phyloP scores from a whole-genome alignment of 1,284 basidiomycete species.

The Quambalaria eucalypti region DNA sequence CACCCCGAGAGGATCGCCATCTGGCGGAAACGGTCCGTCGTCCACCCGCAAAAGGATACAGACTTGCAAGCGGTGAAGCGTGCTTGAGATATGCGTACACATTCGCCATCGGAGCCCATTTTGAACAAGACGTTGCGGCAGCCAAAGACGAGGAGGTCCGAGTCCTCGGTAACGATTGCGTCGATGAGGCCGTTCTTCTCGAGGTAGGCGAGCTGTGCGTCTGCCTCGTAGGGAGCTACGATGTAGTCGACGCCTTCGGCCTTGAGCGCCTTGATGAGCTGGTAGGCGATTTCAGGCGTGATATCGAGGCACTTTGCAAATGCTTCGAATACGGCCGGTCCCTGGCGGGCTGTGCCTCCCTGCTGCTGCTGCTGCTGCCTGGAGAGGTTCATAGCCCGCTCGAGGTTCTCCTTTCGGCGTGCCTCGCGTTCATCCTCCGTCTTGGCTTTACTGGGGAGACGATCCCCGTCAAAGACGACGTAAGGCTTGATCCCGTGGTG shows the following conservation, averaged over 20 bases:
- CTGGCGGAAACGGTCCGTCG: constrained; percentile 74
- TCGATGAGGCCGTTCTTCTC: constrained; percentile 75
- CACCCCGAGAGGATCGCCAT: constrained; percentile 97
- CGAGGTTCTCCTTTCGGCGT: constrained; percentile 56
- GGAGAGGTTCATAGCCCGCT: constrained; percentile 52
- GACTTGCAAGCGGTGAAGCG: constrained; percentile 66
- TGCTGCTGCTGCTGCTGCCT: constrained; percentile 48
- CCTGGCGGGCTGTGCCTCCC: constrained; percentile 53
- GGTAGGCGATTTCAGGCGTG: constrained; percentile 92
- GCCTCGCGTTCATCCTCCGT: constrained; percentile 73
- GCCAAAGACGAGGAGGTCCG: constrained; percentile 93
- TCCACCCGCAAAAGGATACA: constrained; percentile 78
- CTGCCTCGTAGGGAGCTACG: constrained; percentile 97
- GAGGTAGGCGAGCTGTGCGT: constrained; percentile 89
- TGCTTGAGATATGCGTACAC: constrained; percentile 68
- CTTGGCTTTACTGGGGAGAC: constrained; percentile 81
- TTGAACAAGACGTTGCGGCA: constrained; percentile 55
- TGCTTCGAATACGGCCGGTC: constrained; percentile 61
- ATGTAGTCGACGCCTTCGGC: constrained; percentile 55
- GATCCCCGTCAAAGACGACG: constrained; percentile 93
- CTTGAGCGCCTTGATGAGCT: constrained; percentile 68
- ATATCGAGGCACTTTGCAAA: constrained; percentile 90
- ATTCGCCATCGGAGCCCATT: constrained; percentile 53
- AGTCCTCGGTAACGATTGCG: constrained; percentile 94
- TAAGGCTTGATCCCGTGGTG: constrained; percentile 79